Percentiles rank a stretch among this genome's conserved stretches.
Evolutionary conservation across 108 stramenopile genomes (phyloP).

Genomic region (Nannochloropsis gaditana): DNA sequence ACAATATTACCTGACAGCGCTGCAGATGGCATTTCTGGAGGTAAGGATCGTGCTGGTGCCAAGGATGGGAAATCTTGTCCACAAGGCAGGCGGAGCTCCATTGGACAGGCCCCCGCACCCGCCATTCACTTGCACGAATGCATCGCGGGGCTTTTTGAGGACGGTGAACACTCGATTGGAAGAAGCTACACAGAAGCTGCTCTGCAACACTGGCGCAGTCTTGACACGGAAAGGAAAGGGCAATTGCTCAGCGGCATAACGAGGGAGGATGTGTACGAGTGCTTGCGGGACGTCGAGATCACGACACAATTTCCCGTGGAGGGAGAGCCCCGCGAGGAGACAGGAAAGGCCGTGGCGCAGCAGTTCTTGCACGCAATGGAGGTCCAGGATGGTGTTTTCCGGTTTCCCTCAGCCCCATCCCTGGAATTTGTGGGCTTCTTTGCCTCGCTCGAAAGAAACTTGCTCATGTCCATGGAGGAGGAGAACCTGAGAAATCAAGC

Average conservation of each 20-base stretch:
- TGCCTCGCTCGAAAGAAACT: background rate
- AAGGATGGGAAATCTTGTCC: no score
- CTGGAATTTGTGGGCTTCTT: constrained; percentile 5
- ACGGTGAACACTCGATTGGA: background rate
- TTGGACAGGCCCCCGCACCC: background rate
- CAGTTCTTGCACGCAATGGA: background rate
- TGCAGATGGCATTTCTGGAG: no score
- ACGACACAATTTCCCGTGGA: background rate
- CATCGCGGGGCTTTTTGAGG: background rate
- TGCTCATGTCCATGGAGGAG: constrained; percentile 11
- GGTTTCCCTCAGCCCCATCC: background rate
- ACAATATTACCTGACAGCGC: no score
- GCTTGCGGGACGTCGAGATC: background rate
- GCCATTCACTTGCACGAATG: background rate
- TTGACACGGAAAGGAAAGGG: background rate
- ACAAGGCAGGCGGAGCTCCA: no score
- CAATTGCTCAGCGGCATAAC: background rate
- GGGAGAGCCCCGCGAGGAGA: constrained; percentile 2
- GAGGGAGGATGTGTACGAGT: constrained; percentile 17
- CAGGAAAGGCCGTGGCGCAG: background rate
- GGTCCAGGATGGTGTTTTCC: background rate
- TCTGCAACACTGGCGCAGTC: background rate
- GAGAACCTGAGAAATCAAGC: background rate
- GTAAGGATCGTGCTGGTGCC: no score
- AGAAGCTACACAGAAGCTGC: constrained; percentile 1